A percentile compares a stretch with the other conserved stretches of the same genome.
Evolutionary conservation across 2,329 filamentous ascomycete species (phyloP).

Genomic region (Sclerotinia glacialis): DNA sequence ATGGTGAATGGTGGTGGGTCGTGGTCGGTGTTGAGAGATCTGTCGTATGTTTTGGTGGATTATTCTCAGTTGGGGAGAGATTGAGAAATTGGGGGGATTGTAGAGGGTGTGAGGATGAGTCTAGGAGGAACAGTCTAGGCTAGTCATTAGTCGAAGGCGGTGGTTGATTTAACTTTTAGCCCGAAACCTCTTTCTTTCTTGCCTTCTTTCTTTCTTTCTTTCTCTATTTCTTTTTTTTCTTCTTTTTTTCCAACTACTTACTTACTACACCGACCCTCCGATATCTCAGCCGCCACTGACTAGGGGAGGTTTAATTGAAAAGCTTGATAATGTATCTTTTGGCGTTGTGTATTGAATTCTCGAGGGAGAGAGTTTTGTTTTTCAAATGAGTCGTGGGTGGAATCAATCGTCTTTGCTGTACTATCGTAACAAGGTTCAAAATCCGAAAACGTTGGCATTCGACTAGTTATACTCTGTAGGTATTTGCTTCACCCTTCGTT

Average conservation of each 20-base stretch:
- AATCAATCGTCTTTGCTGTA: slow-evolving; percentile 1
- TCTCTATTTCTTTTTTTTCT: no score
- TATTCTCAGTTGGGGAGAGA: background rate
- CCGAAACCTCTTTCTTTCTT: background rate
- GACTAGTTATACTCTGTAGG: no score
- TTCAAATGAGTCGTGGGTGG: slow-evolving; percentile 6
- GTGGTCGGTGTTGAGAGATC: background rate
- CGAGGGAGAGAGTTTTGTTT: background rate
- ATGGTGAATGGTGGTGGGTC: background rate
- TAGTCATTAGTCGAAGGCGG: background rate
- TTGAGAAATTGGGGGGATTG: background rate
- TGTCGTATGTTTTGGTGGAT: background rate
- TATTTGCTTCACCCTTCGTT: background rate
- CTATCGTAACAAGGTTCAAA: background rate
- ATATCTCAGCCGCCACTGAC: background rate
- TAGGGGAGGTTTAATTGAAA: background rate
- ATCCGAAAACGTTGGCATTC: background rate
- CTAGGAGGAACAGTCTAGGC: background rate
- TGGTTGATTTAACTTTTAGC: slow-evolving; percentile 1
- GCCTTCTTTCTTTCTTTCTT: no score
- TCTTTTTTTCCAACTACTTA: no score
- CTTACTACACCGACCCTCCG: slow-evolving; percentile 1
- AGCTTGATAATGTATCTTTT: background rate
- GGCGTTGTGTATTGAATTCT: background rate
- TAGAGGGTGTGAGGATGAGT: background rate